Evolutionary conservation across 1,284 basidiomycete species (phyloP).

Genomic region (Phylloporus gajari): DNA sequence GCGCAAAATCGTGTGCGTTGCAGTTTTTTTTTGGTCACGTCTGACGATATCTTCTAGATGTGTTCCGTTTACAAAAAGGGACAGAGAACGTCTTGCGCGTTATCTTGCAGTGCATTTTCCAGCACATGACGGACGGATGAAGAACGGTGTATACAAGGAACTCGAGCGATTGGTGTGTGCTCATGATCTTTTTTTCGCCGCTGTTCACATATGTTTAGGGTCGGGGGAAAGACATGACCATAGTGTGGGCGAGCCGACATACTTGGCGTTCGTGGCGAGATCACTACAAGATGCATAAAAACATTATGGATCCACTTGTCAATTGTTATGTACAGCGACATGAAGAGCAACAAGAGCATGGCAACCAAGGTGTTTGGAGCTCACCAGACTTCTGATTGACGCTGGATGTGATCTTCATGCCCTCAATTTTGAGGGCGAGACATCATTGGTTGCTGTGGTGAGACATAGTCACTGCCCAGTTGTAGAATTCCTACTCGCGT

Average conservation of each 20-base stretch:
- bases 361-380: too few relatives aligned
- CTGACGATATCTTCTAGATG: constrained; percentile 27
- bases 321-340: constrained; percentile 33
- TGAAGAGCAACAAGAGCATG: background rate
- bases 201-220: constrained; percentile 11
- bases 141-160: constrained; percentile 53
- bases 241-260: constrained; percentile 58
- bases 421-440: too few relatives aligned
- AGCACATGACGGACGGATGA: constrained; percentile 49
- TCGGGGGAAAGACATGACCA: constrained; percentile 39
- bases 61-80: constrained; percentile 35
- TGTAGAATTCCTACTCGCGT: too few relatives aligned
- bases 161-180: constrained; percentile 52
- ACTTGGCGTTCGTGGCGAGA: constrained; percentile 66
- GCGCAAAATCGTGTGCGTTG: constrained; percentile 17
- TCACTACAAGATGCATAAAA: constrained; percentile 56
- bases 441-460: too few relatives aligned
- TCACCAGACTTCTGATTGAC: too few relatives aligned
- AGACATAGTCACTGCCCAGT: too few relatives aligned
- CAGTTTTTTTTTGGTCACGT: background rate
- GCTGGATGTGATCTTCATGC: too few relatives aligned
- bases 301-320: constrained; percentile 55
- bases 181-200: too few relatives aligned
- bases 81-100: constrained; percentile 33
- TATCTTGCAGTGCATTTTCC: constrained; percentile 43